phyloP scores from a whole-genome alignment of 176 grass and related monocot genomes.

The Musa itinerans region DNA sequence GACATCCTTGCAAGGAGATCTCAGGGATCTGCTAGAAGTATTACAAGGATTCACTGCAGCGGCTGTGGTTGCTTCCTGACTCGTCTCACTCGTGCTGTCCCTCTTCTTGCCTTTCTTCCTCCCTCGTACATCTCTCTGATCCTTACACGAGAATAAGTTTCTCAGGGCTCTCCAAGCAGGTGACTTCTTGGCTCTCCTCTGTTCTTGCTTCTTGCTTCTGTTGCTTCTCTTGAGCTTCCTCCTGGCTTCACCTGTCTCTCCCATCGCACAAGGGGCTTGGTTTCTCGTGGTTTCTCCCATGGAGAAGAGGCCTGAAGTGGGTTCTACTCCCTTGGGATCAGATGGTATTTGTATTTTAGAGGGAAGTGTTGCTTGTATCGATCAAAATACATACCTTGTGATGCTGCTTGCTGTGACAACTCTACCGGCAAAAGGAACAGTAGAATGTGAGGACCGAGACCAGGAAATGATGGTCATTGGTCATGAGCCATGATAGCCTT shows the following conservation, averaged over 20 bases:
- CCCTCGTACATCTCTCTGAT: not conserved
- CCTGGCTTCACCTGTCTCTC: constrained; percentile 13
- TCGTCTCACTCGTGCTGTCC: constrained; percentile 24
- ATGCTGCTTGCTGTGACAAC: no score
- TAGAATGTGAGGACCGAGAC: no score
- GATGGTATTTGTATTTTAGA: not conserved
- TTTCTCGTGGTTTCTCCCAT: not conserved
- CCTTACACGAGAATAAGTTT: constrained; percentile 9
- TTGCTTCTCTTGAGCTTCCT: not conserved
- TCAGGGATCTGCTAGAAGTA: constrained; percentile 28
- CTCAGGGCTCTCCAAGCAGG: constrained; percentile 8
- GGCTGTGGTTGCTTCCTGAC: not conserved
- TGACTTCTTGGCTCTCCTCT: not conserved
- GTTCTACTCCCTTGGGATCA: not conserved
- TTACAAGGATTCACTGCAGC: not conserved
- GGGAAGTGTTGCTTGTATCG: no score
- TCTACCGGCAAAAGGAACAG: no score
- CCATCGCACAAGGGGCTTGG: not conserved
- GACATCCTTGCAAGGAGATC: constrained; percentile 16
- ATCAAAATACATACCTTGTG: no score
- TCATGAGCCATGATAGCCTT: no score
- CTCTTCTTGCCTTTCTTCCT: constrained; percentile 31
- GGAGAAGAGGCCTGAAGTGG: no score
- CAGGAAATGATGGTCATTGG: no score
- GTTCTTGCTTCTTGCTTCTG: not conserved